Evolutionary conservation across 2,329 filamentous ascomycete species (phyloP).

Genomic region (Alternaria brassicicola): DNA sequence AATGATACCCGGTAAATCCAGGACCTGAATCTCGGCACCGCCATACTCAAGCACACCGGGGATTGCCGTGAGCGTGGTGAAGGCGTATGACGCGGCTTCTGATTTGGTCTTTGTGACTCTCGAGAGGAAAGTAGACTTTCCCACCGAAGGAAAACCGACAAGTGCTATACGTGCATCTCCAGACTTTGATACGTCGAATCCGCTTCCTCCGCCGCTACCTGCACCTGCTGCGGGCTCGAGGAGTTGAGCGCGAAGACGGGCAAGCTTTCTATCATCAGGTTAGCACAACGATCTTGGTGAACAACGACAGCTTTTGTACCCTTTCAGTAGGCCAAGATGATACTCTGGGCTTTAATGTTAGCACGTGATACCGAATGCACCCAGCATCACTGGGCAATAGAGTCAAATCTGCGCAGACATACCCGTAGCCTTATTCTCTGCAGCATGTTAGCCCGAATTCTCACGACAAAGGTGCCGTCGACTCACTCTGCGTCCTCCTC

Average conservation of each 20-base stretch:
- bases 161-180: constrained; percentile 96
- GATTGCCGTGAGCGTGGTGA: constrained; percentile 97
- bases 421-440: constrained; percentile 99
- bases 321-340: constrained; percentile 95
- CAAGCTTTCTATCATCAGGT: constrained; percentile 75
- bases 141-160: constrained; percentile 98
- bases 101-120: constrained; percentile 98
- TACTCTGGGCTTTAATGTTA: constrained; percentile 71
- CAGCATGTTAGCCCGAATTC: constrained; percentile 43
- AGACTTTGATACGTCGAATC: constrained; percentile 90
- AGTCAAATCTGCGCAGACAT: constrained; percentile 46
- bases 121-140: constrained; percentile 98
- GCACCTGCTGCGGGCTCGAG: constrained; percentile 85
- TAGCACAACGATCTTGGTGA: not conserved
- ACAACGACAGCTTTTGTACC: constrained; percentile 58
- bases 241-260: constrained; percentile 89
- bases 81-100: constrained; percentile 93
- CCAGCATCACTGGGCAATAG: not conserved
- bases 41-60: constrained; percentile 97
- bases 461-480: not conserved
- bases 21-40: constrained; percentile 95
- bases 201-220: constrained; percentile 77
- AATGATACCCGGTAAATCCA: constrained; percentile 97
- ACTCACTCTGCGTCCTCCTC: constrained; percentile 93
- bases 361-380: constrained; percentile 34